Evolutionary conservation across 192 early-diverging fungal genomes (phyloP).

Genomic region (Oehlia diaphana): DNA sequence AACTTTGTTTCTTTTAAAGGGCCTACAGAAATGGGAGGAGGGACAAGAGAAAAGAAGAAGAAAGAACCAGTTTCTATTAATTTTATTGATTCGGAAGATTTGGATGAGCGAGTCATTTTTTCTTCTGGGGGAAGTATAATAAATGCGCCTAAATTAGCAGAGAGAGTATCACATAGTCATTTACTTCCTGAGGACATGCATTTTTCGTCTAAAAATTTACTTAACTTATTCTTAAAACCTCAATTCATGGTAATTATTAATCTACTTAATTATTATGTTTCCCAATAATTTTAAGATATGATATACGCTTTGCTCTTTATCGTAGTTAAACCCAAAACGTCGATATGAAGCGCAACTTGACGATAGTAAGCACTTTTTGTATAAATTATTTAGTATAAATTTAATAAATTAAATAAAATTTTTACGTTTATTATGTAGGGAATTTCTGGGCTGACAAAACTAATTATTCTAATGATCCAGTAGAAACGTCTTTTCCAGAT

Average conservation of each 20-base stretch:
- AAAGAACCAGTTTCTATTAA: conserved; percentile 55
- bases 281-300: background rate
- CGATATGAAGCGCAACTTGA: background rate
- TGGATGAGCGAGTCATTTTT: conserved; percentile 70
- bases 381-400: background rate
- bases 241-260: conserved; percentile 41
- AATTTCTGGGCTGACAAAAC: conserved; percentile 12
- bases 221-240: conserved; percentile 54
- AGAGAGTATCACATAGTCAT: conserved; percentile 52
- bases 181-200: conserved; percentile 85
- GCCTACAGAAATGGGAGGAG: conserved; percentile 33
- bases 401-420: background rate
- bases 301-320: background rate
- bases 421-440: background rate
- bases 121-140: conserved; percentile 55
- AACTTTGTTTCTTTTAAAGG: background rate
- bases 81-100: conserved; percentile 62
- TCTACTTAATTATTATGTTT: background rate
- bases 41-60: conserved; percentile 46
- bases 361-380: background rate
- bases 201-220: conserved; percentile 56
- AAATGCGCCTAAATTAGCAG: conserved; percentile 54
- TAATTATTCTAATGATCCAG: background rate
- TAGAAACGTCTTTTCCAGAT: background rate
- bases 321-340: background rate